Percentiles rank a stretch among this genome's conserved stretches.
phyloP scores from a whole-genome alignment of 768 basidiomycete species.

The Chalciporus chontae region DNA sequence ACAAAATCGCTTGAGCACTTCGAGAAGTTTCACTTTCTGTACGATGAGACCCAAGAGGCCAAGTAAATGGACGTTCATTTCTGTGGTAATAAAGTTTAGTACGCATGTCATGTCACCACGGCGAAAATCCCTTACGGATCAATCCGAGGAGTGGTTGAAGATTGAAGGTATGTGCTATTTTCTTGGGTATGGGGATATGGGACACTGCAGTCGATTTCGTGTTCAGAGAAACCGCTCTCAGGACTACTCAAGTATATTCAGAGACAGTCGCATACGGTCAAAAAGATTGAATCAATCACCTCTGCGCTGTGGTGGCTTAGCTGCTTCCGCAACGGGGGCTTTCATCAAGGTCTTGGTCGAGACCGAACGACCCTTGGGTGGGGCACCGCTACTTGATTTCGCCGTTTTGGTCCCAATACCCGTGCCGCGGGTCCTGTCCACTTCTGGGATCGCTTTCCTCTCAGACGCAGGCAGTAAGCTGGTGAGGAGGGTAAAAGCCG shows the following conservation, averaged over 20 bases:
- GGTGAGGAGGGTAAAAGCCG: conserved; percentile 50
- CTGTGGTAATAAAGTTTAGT: conserved; percentile 29
- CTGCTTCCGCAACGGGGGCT: conserved; percentile 25
- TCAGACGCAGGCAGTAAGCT: conserved; percentile 27
- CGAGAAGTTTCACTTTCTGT: conserved; percentile 64
- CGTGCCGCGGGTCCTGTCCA: conserved; percentile 18
- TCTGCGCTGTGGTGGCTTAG: conserved; percentile 45
- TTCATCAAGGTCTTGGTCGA: conserved; percentile 11
- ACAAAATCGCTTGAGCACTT: conserved; percentile 58
- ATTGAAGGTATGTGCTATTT: conserved; percentile 13
- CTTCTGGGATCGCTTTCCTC: conserved; percentile 16
- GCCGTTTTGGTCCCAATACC: conserved; percentile 14
- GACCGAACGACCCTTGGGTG: conserved; percentile 38
- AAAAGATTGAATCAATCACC: conserved; percentile 22
- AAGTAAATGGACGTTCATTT: conserved; percentile 56
- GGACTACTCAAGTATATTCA: conserved; percentile 3
- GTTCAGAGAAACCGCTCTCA: conserved; percentile 18
- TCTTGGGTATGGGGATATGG: conserved; percentile 1
- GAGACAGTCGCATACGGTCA: not conserved
- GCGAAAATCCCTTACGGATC: conserved; percentile 44
- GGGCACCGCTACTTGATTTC: conserved; percentile 2
- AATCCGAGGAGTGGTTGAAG: conserved; percentile 40
- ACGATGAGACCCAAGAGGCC: conserved; percentile 67
- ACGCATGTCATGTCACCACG: not conserved
- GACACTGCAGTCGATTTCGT: conserved; percentile 7